Evolutionary conservation across 306 rosid species (phyloP).

Genomic region (Vigna unguiculata): DNA sequence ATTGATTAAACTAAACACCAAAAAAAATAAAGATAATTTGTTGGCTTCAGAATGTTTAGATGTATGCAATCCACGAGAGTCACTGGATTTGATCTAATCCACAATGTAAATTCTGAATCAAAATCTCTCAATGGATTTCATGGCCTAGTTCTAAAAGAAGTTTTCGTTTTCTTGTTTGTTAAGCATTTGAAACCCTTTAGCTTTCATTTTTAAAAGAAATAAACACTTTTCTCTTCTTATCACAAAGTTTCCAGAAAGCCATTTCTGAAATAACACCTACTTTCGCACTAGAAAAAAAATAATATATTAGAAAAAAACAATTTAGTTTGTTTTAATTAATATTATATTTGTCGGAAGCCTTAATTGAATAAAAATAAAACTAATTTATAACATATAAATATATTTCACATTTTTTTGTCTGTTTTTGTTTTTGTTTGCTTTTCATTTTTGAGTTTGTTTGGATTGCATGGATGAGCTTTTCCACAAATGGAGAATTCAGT

Average conservation of each 20-base stretch:
- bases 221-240: slow-evolving; percentile 50
- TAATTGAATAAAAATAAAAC: too few relatives aligned
- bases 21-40: slow-evolving; percentile 44
- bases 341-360: not conserved
- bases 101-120: slow-evolving; percentile 24
- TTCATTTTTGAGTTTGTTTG: not conserved
- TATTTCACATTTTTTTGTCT: not conserved
- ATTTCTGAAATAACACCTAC: slow-evolving; percentile 43
- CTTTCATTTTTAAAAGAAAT: slow-evolving; percentile 47
- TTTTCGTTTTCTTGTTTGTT: slow-evolving; percentile 62
- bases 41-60: slow-evolving; percentile 52
- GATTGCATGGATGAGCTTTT: slow-evolving; percentile 47
- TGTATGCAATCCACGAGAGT: slow-evolving; percentile 48
- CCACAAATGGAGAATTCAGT: slow-evolving; percentile 40
- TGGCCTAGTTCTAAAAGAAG: slow-evolving; percentile 38
- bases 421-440: not conserved
- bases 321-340: not conserved
- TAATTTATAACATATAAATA: not conserved
- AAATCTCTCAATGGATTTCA: slow-evolving; percentile 30
- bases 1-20: slow-evolving; percentile 48
- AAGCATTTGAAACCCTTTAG: slow-evolving; percentile 58
- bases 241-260: slow-evolving; percentile 46
- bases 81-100: slow-evolving; percentile 53
- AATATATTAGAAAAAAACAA: not conserved
- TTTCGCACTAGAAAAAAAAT: slow-evolving; percentile 34